A percentile compares a stretch with the other conserved stretches of the same genome.
phyloP scores from a whole-genome alignment of 352 stramenopile species.

The Globisporangium rhizosaccharum region DNA sequence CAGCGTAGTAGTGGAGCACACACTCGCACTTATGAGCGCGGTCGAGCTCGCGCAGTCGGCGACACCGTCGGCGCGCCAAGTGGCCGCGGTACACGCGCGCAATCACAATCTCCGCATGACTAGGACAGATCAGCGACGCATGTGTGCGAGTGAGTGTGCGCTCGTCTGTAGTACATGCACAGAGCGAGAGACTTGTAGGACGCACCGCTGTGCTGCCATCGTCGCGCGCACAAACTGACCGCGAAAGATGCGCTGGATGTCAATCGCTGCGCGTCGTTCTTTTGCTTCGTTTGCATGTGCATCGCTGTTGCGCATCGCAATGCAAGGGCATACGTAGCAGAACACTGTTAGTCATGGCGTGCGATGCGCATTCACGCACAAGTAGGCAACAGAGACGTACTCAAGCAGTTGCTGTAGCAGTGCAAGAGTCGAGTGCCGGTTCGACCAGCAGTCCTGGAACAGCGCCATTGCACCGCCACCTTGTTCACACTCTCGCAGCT shows the following conservation, averaged over 20 bases:
- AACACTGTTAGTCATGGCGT: not conserved
- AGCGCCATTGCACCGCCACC: conserved; percentile 30
- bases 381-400: conserved; percentile 15
- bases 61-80: conserved; percentile 31
- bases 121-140: conserved; percentile 5
- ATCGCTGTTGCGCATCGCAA: conserved; percentile 23
- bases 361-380: not conserved
- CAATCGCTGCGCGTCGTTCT: conserved; percentile 33
- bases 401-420: conserved; percentile 42
- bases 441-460: conserved; percentile 64
- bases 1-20: conserved; percentile 41
- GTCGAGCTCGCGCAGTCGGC: conserved; percentile 14
- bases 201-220: conserved; percentile 31
- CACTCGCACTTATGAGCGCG: conserved; percentile 19
- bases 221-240: conserved; percentile 44
- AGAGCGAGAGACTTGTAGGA: not conserved
- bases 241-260: conserved; percentile 62
- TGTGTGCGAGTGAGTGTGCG: too few relatives aligned
- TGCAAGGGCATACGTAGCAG: not conserved
- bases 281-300: conserved; percentile 29
- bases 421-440: conserved; percentile 33
- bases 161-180: not conserved
- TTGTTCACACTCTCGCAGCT: not conserved
- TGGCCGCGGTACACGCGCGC: conserved; percentile 55
- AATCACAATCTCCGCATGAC: conserved; percentile 46